Evolutionary conservation across 1,284 basidiomycete genomes (phyloP).

Genomic region (Naganishia cerealis): DNA sequence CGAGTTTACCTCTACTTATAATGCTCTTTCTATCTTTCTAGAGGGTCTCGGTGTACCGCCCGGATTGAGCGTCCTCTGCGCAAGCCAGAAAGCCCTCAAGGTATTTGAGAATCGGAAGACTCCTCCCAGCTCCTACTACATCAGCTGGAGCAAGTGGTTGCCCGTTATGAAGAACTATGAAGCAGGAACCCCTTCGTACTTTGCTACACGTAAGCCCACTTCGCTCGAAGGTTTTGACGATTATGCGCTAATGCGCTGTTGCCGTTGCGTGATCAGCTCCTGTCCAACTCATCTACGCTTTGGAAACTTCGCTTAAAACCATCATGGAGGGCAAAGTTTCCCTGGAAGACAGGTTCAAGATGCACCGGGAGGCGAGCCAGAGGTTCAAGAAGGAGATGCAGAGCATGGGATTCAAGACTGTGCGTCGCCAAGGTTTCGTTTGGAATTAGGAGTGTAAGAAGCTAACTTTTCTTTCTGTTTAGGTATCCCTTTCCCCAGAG

Average conservation of each 20-base stretch:
- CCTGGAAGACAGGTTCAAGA: slow-evolving; percentile 75
- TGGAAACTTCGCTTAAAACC: slow-evolving; percentile 72
- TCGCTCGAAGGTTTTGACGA: neutral
- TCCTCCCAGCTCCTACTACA: slow-evolving; percentile 79
- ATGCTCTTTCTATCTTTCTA: neutral
- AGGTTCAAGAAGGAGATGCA: slow-evolving; percentile 71
- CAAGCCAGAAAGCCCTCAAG: slow-evolving; percentile 75
- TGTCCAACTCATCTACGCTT: slow-evolving; percentile 90
- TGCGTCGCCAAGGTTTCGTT: slow-evolving; percentile 38
- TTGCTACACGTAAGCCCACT: slow-evolving; percentile 69
- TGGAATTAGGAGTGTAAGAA: neutral
- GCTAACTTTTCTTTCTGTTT: slow-evolving; percentile 9
- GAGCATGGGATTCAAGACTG: slow-evolving; percentile 68
- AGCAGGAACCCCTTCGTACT: slow-evolving; percentile 64
- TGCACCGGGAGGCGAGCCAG: slow-evolving; percentile 72
- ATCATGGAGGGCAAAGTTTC: slow-evolving; percentile 66
- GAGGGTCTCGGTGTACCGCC: slow-evolving; percentile 88
- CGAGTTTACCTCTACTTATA: neutral
- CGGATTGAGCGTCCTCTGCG: slow-evolving; percentile 82
- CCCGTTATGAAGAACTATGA: slow-evolving; percentile 87
- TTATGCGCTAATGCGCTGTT: neutral
- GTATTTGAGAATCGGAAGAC: slow-evolving; percentile 69
- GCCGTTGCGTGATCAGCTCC: slow-evolving; percentile 55
- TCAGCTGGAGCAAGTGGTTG: slow-evolving; percentile 89
- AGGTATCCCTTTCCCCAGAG: slow-evolving; percentile 64